Base-by-base conservation (phyloP, 768 basidiomycete genomes). In the Amyloporia xantha region DNA sequence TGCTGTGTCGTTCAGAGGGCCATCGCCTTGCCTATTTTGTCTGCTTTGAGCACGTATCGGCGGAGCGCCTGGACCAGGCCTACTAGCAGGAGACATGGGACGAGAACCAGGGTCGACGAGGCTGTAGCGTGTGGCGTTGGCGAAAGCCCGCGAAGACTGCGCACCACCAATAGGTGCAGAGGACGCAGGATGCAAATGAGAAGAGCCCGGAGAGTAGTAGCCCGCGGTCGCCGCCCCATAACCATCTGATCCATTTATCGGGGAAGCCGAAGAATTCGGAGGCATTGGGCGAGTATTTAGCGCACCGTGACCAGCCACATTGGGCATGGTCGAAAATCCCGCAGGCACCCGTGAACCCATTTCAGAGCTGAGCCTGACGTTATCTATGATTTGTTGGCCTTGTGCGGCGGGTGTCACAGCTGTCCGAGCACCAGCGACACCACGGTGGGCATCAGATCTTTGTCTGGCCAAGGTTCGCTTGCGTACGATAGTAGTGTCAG, bases 401-500 rank as follows among this genome's bases (percentile, higher is more conserved):
- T 48, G 47, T 10, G 15, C 21, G 12, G 43, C 43, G 12, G 38
- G 15, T 4, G 44, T 19, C 2, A 33, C 30, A 36, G 30, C n/a
- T 6, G 10, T 33, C 20, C 27, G 30, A 3, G 17, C 27, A 36
- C 44, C 44, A 11, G 44, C 3, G 4, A 23, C 36, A 5, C 47
- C 46, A 15, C 21, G 47, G 28, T 55, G 53, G 11, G 63, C 66
- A 9, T 75, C 72, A 33, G 78, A 77, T 19, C 82, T 71, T 57
- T 82, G 71, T 54, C 79, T 78, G 47, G 76, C 94, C 68, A 61
- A 74, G 0, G 93, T 96, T 12, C 91, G 79, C 54, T 82, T 86
- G 1, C 94, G 75, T 6, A 94, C 84, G 42, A 98, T 80, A 48
- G 82, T 92, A 45, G 67, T 69, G 59, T 92, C 84, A 5, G 91